Evolutionary conservation across 2,329 filamentous ascomycete species (phyloP), one percentile per base, ranked within the genome.

Genomic region (Lachnellula suecica): DNA sequence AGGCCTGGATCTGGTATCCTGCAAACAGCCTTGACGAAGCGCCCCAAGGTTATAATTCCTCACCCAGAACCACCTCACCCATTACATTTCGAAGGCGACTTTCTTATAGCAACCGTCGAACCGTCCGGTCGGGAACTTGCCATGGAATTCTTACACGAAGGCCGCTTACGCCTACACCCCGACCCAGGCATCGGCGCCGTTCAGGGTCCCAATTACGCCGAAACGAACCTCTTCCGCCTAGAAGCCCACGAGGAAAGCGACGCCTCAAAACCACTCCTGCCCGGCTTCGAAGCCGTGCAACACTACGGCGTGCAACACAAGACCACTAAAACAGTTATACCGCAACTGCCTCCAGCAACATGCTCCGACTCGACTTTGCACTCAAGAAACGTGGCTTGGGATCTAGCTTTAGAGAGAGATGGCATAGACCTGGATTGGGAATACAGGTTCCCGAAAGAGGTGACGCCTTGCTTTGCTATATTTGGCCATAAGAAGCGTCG

Each of bases 121-220:
- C 63, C 61, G 5, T 58, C 52, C 45, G 44, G 55, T 40, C 4
- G 58, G 61, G 46, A 66, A 61, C 6, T 73, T 69, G 23, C 67
- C 7, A 59, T 51, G 1, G 59, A 62, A 1, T 75, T 71, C 43
- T 56, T 85, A 1, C 58, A 66, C 1, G 65, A 64, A 4, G 61
- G 68, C 0, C 72, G 77, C 52, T 68, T 85, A 0, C 53, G 63
- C 1, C 54, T 76, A 0, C 70, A 74, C 47, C 64, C 67, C 0
- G 73, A 81, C 57, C 76, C 70, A 2, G 72, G 72, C 5, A 66
- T 84, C 24, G 82, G 82, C 24, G 79, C 74, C 4, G 72, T 84
- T 2, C 77, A 86, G 60, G 83, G 82, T 1, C 74, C 76, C 0
- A 66, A 68, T 2, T 86, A 86, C 59, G 58, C 66, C 2, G 74